These are phyloP conservation scores for Flaveria linearis DNA, from an alignment of 129 eudicot genomes.

Conservation along the genomic window DNA sequence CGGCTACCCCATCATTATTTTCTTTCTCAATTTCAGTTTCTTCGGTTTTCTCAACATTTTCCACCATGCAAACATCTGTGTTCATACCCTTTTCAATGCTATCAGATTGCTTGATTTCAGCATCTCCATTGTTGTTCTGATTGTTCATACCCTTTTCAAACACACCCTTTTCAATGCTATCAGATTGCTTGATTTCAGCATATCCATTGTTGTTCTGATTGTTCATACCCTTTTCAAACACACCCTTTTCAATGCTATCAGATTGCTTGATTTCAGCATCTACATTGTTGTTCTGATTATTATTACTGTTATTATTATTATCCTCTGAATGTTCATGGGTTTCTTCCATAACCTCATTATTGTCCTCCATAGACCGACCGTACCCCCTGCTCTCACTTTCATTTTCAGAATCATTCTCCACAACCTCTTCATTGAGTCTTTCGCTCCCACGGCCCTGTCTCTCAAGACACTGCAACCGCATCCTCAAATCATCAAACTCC, in stretches of 20 bases:
- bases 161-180: constrained; percentile 18
- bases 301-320: constrained; percentile 9
- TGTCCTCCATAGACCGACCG: constrained; percentile 36
- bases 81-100: constrained; percentile 19
- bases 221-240: neutral
- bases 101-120: constrained; percentile 29
- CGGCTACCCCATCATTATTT: constrained; percentile 21
- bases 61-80: constrained; percentile 26
- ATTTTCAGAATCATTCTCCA: constrained; percentile 78
- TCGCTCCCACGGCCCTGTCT: constrained; percentile 43
- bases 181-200: constrained; percentile 29
- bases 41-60: neutral
- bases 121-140: constrained; percentile 10
- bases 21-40: neutral
- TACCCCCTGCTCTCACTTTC: constrained; percentile 47
- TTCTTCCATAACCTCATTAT: constrained; percentile 25
- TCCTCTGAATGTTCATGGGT: constrained; percentile 33
- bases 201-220: constrained; percentile 6
- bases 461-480: constrained; percentile 73
- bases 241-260: constrained; percentile 23
- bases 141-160: neutral
- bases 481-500: constrained; percentile 79
- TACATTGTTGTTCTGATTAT: neutral
- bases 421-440: constrained; percentile 51
- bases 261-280: constrained; percentile 29